Percentiles rank a stretch among this genome's conserved stretches.
Conservation (phyloP, 257 asterid species). For the Marsdenia floribunda region DNA sequence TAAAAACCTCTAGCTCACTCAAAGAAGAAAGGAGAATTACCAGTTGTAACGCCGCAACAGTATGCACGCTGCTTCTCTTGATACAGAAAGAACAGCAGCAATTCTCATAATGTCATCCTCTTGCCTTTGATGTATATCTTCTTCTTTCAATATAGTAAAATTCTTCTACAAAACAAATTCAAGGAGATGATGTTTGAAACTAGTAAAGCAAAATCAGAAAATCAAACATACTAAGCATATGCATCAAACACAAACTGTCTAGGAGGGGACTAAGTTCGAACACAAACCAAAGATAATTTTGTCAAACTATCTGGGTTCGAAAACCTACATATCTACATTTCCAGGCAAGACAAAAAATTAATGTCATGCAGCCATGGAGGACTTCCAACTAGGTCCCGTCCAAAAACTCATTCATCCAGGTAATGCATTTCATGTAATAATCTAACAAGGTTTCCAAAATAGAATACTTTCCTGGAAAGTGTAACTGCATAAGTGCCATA, state of each 20-base stretch:
- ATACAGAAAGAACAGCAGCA: slow-evolving; percentile 72
- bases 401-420: background rate
- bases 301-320: background rate
- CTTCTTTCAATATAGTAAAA: slow-evolving; percentile 70
- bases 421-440: background rate
- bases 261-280: too few species aligned
- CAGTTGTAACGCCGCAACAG: slow-evolving; percentile 75
- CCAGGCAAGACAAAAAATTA: background rate
- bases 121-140: slow-evolving; percentile 65
- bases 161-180: slow-evolving; percentile 49
- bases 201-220: slow-evolving; percentile 5
- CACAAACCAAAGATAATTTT: too few species aligned
- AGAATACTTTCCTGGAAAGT: background rate
- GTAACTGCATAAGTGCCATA: background rate
- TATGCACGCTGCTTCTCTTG: slow-evolving; percentile 72
- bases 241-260: background rate
- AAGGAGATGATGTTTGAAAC: background rate
- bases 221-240: background rate
- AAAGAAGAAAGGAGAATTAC: slow-evolving; percentile 27
- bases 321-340: background rate
- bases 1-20: background rate
- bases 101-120: slow-evolving; percentile 67
- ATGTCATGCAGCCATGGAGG: background rate
- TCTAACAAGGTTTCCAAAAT: background rate
- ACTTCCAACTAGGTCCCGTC: background rate